Evolutionary conservation across 106 monocot species (phyloP).

Genomic region (Posidonia australis): DNA sequence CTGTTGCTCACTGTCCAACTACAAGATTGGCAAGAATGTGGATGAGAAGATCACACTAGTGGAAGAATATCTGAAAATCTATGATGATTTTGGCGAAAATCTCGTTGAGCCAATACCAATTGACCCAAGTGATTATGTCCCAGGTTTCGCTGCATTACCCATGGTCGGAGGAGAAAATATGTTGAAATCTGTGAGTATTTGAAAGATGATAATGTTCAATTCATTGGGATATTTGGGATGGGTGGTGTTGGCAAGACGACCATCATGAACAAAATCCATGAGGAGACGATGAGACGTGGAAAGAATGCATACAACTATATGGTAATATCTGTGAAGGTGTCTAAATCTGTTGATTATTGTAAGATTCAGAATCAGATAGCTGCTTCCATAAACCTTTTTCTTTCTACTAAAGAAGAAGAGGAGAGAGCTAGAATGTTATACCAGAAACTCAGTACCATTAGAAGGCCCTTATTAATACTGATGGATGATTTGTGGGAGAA

Average conservation of each 20-base stretch:
- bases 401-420: background rate
- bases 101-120: too few species aligned
- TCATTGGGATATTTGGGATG: background rate
- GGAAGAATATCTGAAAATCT: too few species aligned
- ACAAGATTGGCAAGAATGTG: too few species aligned
- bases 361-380: conserved; percentile 5
- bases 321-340: conserved; percentile 4
- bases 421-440: background rate
- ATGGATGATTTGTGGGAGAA: conserved; percentile 2
- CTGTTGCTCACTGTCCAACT: too few species aligned
- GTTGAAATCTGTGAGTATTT: background rate
- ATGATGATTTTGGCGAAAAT: background rate
- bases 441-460: background rate
- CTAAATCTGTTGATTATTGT: background rate
- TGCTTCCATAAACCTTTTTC: background rate
- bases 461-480: background rate
- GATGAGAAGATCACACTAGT: too few species aligned
- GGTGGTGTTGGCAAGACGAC: conserved; percentile 7
- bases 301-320: background rate
- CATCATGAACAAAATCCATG: background rate
- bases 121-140: background rate
- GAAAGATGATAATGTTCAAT: background rate
- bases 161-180: background rate
- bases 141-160: background rate
- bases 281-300: background rate